Evolutionary conservation across 352 stramenopile genomes (phyloP), one percentile per base, ranked within the genome.

Genomic region (Globisporangium apiculatum): DNA sequence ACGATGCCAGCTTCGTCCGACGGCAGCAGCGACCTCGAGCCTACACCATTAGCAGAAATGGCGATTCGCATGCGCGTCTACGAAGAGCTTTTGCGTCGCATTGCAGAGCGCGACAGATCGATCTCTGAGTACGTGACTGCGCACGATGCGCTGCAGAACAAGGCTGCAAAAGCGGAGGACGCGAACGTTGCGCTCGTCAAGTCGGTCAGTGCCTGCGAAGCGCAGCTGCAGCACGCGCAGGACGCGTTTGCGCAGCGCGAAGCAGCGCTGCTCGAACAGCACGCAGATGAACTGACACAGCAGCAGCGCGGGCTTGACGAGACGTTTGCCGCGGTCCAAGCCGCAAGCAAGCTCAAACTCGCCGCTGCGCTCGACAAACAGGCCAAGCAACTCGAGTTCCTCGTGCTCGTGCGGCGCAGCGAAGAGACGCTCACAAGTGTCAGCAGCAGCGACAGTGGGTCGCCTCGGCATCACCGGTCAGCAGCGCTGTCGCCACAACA

Each of bases 361-460:
- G 51, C 52, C 7, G 49, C 50, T 4, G 71, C 76, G 15, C 48
- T 85, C 17, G 66, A 73, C 38, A 77, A 69, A 37, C 75, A 88
- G 18, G 62, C 67, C 0, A 67, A 81, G 48, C 77, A 82, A 40
- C 50, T 86, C 8, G 66, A 73, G n/a, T 71, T 86, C 35, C 65
- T 62, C 9, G 56, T 38, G 4, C 62, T 76, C 6, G 65, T 73
- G 31, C 55, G 69, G 3, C 59, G 51, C 15, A 57, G 53, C 24
- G 53, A 52, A n/a, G 51, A 55, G 12, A 43, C 11, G 11, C 45
- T 58, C 18, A 8, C 14, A 3, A 52, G 49, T 10, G 31, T 11
- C 8, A 17, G 31, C 18, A 15, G 41, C 14, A 18, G 24, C 11
- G 48, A 8, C 37, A 9, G 57, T 55, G 1, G 55, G 14, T 7